Evolutionary conservation across 306 rosid genomes (phyloP), one percentile per base, ranked within the genome.

Genomic region (Glycyrrhiza uralensis): DNA sequence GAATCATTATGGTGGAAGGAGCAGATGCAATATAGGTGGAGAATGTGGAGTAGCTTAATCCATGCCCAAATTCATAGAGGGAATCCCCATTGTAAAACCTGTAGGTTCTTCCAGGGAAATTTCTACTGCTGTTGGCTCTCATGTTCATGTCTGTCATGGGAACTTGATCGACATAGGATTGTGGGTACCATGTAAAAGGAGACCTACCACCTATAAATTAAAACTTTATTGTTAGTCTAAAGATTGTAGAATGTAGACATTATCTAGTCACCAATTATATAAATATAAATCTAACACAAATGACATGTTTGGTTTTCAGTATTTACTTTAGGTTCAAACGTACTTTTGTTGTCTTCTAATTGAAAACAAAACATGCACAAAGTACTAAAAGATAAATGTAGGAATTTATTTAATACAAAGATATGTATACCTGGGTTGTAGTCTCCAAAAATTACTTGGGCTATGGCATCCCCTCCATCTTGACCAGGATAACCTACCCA

Each of bases 401-500:
- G 9, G 42, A 6, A 15, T 20, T 9, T n/a, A n/a, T n/a, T 15
- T 26, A 4, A 62, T 41, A 50, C 14, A 19, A 59, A 12, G 2
- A 9, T 17, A 28, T 30, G 9, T 3, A 17, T 66, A 88, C 96
- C 88, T 69, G 90, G 96, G 55, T 89, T 87, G 71, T 85, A 77
- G 71, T 89, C 88, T 65, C 96, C 96, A 77, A 87, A 89, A 68
- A 89, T 79, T 23, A 85, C 87, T 83, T 89, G 87, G 42, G 90
- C 86, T 38, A 85, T 81, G 39, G 88, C 92, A 77, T 89, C 89
- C 20, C 96, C 96, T 33, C 96, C 96, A 57, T 57, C 90, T 83
- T 89, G 86, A 58, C 96, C 96, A 8, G 92, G 96, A 77, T 89
- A 89, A 0, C 92, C 96, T 15, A 85, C 96, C 96, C 96, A 87